Evolutionary conservation across 2,329 filamentous ascomycete species (phyloP).

Genomic region (Magnaporthales sp.): DNA sequence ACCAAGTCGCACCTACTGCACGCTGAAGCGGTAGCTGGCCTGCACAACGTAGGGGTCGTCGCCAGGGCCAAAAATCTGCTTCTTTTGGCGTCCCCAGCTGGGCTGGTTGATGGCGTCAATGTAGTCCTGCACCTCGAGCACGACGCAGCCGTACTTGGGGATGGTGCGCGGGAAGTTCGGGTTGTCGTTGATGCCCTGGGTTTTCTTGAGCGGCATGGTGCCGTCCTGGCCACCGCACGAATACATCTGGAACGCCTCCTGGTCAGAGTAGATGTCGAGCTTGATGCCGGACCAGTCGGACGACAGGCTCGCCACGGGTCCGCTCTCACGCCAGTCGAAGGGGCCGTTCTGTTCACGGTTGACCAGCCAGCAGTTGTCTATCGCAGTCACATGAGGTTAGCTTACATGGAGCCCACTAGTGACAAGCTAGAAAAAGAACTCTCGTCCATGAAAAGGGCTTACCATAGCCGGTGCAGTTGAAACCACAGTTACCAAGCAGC

Average conservation of each 20-base stretch:
- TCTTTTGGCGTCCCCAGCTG: slow-evolving; percentile 63
- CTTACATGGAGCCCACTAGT: background rate
- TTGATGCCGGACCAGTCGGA: slow-evolving; percentile 75
- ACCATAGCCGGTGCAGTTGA: slow-evolving; percentile 68
- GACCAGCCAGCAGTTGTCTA: slow-evolving; percentile 61
- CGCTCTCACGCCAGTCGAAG: slow-evolving; percentile 53
- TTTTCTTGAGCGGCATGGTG: slow-evolving; percentile 57
- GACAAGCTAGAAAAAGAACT: slow-evolving; percentile 11
- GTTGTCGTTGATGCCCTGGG: slow-evolving; percentile 54
- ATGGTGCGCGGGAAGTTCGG: slow-evolving; percentile 51
- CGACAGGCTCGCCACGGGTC: slow-evolving; percentile 57
- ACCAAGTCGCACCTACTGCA: background rate
- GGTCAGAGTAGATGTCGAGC: slow-evolving; percentile 73
- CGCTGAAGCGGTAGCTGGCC: slow-evolving; percentile 51
- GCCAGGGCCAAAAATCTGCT: slow-evolving; percentile 52
- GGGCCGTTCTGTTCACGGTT: slow-evolving; percentile 49
- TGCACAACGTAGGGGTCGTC: slow-evolving; percentile 53
- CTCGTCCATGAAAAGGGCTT: slow-evolving; percentile 35
- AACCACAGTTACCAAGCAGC: slow-evolving; percentile 67
- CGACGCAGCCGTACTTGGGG: slow-evolving; percentile 72
- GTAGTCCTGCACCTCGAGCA: slow-evolving; percentile 88
- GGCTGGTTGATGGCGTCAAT: slow-evolving; percentile 92
- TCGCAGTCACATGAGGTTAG: background rate
- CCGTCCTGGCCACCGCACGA: slow-evolving; percentile 73
- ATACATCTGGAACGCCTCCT: slow-evolving; percentile 84